phyloP scores from a whole-genome alignment of 2,329 filamentous ascomycete species.

The Drechmeria coniospora region DNA sequence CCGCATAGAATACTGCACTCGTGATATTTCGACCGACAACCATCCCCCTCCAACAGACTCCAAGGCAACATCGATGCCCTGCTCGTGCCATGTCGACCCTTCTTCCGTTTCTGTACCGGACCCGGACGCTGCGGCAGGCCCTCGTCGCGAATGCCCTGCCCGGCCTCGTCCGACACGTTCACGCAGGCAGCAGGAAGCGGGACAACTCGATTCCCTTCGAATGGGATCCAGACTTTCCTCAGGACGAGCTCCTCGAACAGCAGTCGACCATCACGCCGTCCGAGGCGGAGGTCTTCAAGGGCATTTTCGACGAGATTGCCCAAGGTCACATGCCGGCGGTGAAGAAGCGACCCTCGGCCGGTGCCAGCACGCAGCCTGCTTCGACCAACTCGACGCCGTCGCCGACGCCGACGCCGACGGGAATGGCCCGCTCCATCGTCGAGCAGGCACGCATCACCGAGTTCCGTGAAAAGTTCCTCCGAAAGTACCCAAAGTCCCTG shows the following conservation, averaged over 20 bases:
- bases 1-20: too few species aligned
- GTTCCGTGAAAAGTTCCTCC: constrained; percentile 20
- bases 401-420: neutral
- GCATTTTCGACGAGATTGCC: constrained; percentile 34
- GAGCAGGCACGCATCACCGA: constrained; percentile 17
- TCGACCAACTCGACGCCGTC: neutral
- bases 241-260: constrained; percentile 9
- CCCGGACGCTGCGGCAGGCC: constrained; percentile 34
- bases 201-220: constrained; percentile 38
- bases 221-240: constrained; percentile 17
- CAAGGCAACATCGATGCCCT: too few species aligned
- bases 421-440: constrained; percentile 13
- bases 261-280: constrained; percentile 39
- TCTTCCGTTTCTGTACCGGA: constrained; percentile 59
- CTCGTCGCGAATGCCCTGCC: constrained; percentile 12
- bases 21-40: too few species aligned
- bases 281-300: constrained; percentile 42
- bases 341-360: constrained; percentile 8
- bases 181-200: constrained; percentile 5
- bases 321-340: constrained; percentile 16
- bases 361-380: neutral
- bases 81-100: constrained; percentile 35
- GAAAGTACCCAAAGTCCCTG: constrained; percentile 23
- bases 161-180: constrained; percentile 8
- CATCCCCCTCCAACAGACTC: too few species aligned